Conservation (phyloP, 2,329 filamentous ascomycete species). For the Penicillium occitanis region DNA sequence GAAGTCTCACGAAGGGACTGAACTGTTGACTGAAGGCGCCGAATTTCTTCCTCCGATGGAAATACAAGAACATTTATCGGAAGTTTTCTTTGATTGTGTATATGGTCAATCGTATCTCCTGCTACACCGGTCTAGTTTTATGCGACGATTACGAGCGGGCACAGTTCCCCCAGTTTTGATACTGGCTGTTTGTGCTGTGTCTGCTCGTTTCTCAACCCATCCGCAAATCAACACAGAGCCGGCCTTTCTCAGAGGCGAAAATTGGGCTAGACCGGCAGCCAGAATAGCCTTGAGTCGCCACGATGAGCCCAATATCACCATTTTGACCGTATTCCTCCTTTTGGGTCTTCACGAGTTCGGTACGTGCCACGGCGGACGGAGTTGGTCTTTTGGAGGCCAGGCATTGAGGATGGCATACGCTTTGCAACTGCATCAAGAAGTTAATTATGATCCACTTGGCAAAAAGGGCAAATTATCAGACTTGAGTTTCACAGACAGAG, state of each 20-base stretch:
- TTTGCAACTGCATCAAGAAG: constrained; percentile 85
- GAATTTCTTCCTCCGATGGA: constrained; percentile 82
- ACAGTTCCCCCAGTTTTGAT: constrained; percentile 85
- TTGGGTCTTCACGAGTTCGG: constrained; percentile 93
- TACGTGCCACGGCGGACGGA: constrained; percentile 91
- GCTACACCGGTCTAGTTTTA: constrained; percentile 95
- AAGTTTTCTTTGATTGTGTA: constrained; percentile 92
- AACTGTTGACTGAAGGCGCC: constrained; percentile 74
- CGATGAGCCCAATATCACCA: constrained; percentile 94
- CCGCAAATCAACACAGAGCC: constrained; percentile 73
- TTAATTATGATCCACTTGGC: constrained; percentile 76
- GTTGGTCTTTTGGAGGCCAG: constrained; percentile 93
- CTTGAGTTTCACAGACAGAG: constrained; percentile 85
- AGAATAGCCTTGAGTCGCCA: constrained; percentile 85
- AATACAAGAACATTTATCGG: constrained; percentile 87
- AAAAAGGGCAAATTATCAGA: constrained; percentile 58
- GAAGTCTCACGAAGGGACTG: constrained; percentile 70
- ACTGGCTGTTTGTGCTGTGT: constrained; percentile 90
- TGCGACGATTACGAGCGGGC: constrained; percentile 74
- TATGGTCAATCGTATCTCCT: constrained; percentile 95
- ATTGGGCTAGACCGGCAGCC: constrained; percentile 84
- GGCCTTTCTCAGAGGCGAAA: constrained; percentile 83
- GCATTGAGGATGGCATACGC: constrained; percentile 97
- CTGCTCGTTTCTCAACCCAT: constrained; percentile 91
- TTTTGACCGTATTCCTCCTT: constrained; percentile 84